Base-by-base conservation (phyloP, 805 yeast species). In the Kurtzmaniella cleridarum region DNA sequence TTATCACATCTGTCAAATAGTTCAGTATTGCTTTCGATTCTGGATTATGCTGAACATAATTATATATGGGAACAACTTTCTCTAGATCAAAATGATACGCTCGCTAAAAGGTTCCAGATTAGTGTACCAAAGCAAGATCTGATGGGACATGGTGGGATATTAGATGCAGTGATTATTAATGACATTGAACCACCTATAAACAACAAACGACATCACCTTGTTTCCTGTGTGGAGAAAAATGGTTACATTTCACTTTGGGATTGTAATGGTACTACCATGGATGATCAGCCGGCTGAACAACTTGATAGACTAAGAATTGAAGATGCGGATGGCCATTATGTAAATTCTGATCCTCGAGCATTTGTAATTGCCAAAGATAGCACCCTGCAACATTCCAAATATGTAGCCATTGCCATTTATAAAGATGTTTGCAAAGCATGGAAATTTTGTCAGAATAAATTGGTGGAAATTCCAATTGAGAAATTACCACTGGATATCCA, bases 211-310 rank as follows among this genome's bases (percentile, higher is more conserved):
- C 61, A 60, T 32, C 71, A 66, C 40, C 43, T 61, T 27, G 67
- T 58, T 0, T 51, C 57, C 2, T 44, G 59, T 3, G 40, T 52
- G n/a, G 70, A 66, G 30, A 55, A 54, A 29, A 49, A 54, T 5
- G 64, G 68, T 3, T 46, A 41, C 32, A 43, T 87, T 10, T 66
- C 77, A 10, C 62, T 84, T 5, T 86, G 88, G 86, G 76, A 81
- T 41, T 78, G 89, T 38, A 53, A 62, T 35, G 62, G 67, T 8
- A 49, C 54, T 3, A 41, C 46, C 15, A 42, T 48, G 38, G 62
- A 62, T 40, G 62, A 60, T 34, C 45, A 49, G 35, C 55, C 59
- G n/a, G 70, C 60, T 0, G 51, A 42, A 1, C 44, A 63, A 33
- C 27, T 61, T 2, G 32, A 35, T 9, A 34, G 57, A 18, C 15